Percentiles rank a stretch among this genome's conserved stretches.
Conservation (phyloP, 2,329 filamentous ascomycete species). For the Aureobasidium mangrovei region DNA sequence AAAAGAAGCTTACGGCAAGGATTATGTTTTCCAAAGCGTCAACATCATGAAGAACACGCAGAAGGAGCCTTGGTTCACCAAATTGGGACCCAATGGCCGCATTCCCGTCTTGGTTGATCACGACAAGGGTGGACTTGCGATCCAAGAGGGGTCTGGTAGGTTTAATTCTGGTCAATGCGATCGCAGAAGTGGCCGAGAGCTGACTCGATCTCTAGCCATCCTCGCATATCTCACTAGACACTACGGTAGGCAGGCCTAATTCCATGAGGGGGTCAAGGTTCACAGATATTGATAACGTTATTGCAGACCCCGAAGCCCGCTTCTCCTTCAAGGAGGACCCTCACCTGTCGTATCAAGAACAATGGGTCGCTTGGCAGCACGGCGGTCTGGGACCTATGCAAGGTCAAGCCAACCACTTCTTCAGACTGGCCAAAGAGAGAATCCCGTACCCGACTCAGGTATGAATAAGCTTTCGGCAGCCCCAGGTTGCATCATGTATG, state of each 20-base stretch:
- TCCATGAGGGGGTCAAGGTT: background rate
- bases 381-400: conserved; percentile 37
- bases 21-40: conserved; percentile 52
- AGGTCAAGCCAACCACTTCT: conserved; percentile 28
- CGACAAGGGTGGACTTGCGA: conserved; percentile 49
- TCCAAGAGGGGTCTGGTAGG: conserved; percentile 35
- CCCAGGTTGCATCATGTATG: background rate
- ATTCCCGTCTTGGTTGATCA: conserved; percentile 61
- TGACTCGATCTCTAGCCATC: conserved; percentile 27
- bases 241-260: conserved; percentile 25
- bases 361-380: conserved; percentile 52
- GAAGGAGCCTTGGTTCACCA: conserved; percentile 59
- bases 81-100: conserved; percentile 54
- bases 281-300: background rate
- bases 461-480: background rate
- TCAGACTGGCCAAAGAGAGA: conserved; percentile 35
- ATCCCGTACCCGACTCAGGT: conserved; percentile 34
- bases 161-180: background rate
- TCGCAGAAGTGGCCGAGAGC: background rate
- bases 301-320: conserved; percentile 33
- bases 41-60: conserved; percentile 55
- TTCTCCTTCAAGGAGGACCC: conserved; percentile 40
- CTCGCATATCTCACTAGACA: conserved; percentile 37
- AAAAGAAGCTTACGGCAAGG: conserved; percentile 53
- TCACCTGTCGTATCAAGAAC: conserved; percentile 42